Conservation (phyloP, 257 asterid genomes). For the Solanum clarkiae region DNA sequence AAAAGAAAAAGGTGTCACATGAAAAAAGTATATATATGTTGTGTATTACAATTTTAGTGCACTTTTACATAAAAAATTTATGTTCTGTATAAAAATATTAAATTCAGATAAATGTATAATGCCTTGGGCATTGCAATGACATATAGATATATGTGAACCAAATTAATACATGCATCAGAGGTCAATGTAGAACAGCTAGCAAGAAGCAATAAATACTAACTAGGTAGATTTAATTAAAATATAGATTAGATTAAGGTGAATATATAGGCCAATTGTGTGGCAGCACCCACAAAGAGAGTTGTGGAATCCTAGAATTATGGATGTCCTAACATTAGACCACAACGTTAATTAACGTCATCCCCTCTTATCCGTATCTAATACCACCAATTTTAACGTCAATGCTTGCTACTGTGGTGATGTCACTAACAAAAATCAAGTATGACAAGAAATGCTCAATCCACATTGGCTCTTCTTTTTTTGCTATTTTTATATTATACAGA, state of each 20-base stretch:
- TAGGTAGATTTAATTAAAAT: neutral
- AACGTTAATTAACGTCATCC: slow-evolving; percentile 7
- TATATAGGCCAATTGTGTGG: neutral
- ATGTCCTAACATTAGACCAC: slow-evolving; percentile 1
- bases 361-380: slow-evolving; percentile 5
- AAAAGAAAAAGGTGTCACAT: too few relatives aligned
- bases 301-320: neutral
- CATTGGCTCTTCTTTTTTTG: neutral
- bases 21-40: too few relatives aligned
- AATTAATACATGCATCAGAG: neutral
- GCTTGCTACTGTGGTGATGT: slow-evolving; percentile 5
- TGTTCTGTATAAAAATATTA: too few relatives aligned
- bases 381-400: slow-evolving; percentile 15
- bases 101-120: too few relatives aligned
- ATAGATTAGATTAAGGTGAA: neutral
- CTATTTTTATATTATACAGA: too few relatives aligned
- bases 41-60: too few relatives aligned
- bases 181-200: neutral
- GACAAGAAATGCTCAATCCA: slow-evolving; percentile 13
- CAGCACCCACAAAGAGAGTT: slow-evolving; percentile 9
- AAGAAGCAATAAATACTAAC: neutral
- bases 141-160: neutral
- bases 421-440: slow-evolving; percentile 9
- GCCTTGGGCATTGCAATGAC: too few relatives aligned
- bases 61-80: too few relatives aligned